phyloP scores from a whole-genome alignment of 768 basidiomycete genomes.

The Lactarius pseudohatsudake region DNA sequence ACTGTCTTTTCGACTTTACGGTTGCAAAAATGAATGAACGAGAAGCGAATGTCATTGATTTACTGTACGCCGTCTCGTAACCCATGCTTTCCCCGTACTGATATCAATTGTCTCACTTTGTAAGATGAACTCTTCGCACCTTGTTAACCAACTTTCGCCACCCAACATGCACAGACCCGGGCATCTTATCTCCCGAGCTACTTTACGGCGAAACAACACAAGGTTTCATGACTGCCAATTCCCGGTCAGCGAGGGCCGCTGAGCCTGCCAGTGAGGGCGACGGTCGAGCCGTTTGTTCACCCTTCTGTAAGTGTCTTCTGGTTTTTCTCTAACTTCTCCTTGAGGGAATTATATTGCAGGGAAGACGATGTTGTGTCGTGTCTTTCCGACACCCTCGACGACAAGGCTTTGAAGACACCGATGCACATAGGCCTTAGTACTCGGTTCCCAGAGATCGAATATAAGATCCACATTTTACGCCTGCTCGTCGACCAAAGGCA shows the following conservation, averaged over 20 bases:
- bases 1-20: not conserved
- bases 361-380: not conserved
- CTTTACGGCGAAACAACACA: not conserved
- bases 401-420: not conserved
- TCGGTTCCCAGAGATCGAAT: not conserved
- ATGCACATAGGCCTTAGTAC: not conserved
- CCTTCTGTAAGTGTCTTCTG: not conserved
- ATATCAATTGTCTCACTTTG: not conserved
- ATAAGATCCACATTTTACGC: not conserved
- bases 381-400: not conserved
- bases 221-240: constrained; percentile 8
- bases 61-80: not conserved
- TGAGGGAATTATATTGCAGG: not conserved
- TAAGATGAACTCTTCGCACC: not conserved
- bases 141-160: not conserved
- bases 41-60: constrained; percentile 4
- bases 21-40: not conserved
- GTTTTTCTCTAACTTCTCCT: not conserved
- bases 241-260: no score
- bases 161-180: not conserved
- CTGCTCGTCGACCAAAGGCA: constrained; percentile 7
- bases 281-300: not conserved
- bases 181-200: not conserved
- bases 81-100: not conserved
- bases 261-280: no score